Percentiles rank a stretch among this genome's conserved stretches.
Conservation (phyloP, 75 land plant species). For the Pinus taeda region DNA sequence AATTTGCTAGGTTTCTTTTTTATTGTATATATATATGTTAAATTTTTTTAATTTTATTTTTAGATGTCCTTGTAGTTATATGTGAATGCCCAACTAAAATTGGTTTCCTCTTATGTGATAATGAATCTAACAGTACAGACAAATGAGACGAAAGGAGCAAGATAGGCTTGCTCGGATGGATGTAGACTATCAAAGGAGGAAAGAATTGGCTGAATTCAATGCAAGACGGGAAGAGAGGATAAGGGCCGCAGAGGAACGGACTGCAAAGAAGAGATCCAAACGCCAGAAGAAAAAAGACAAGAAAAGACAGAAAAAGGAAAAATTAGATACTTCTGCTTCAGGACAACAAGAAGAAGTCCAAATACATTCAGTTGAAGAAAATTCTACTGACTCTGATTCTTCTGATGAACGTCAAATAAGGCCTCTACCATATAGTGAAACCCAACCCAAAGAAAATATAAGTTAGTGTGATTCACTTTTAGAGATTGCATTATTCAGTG, state of each 20-base stretch:
- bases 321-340: constrained; percentile 15
- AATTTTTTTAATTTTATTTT: background rate
- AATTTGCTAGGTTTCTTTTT: background rate
- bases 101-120: background rate
- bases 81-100: background rate
- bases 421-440: background rate
- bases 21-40: too few relatives aligned
- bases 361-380: constrained; percentile 26
- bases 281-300: constrained; percentile 84
- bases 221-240: constrained; percentile 75
- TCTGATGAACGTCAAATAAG: background rate
- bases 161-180: constrained; percentile 92
- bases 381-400: constrained; percentile 15
- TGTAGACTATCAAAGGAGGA: constrained; percentile 72
- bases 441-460: background rate
- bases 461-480: background rate
- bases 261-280: constrained; percentile 82
- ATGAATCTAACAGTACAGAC: constrained; percentile 64
- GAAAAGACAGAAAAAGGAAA: constrained; percentile 57
- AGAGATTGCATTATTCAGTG: background rate
- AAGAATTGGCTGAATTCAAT: constrained; percentile 58
- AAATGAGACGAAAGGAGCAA: constrained; percentile 94
- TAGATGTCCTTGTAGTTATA: background rate
- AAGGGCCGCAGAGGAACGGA: constrained; percentile 77
- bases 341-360: constrained; percentile 11